Base-by-base conservation (phyloP, 768 basidiomycete species). In the Russula sp. region DNA sequence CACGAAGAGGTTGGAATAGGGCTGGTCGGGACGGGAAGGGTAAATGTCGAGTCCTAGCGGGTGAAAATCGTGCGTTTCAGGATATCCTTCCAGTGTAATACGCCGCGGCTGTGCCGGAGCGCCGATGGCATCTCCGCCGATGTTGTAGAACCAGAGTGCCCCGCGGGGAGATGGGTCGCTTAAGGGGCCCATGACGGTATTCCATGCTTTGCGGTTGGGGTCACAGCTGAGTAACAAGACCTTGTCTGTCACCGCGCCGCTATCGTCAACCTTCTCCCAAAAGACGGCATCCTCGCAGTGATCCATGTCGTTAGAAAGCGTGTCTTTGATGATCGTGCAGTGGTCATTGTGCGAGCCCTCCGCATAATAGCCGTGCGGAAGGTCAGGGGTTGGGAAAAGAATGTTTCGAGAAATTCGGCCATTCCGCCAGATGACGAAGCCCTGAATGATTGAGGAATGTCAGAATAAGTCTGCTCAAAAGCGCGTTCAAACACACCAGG, bases 101-200 rank as follows among this genome's bases (percentile, higher is more conserved):
- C 76, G 80, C 26, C 76, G 75, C 1, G 80, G 74, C 49, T 71
- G 67, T 40, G 38, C 6, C 38, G 38, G 6, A 11, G 64, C 38
- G 22, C 68, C 16, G 18, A 40, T 42, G 10, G 67, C 69, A 8
- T 30, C 32, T 8, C 71, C 67, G 9, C 71, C 67, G 6, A 62
- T 58, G 46, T 46, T 26, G 28, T 86, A 81, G 5, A 88, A 53
- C 82, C 88, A 91, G 26, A 91, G 75, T 3, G 79, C 76, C 0
- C 87, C 89, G n/a, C 73, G 79, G 5, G 84, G 82, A 5, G 74
- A 69, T 1, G 89, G 86, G 69, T 89, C 74, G 0, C 66, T 72
- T 55, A 91, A 71, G 7, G 89, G 89, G 0, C 89, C 89, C 84
- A 88, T 84, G 52, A 84, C 89, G 8, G 88, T 89, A 71, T 91